Conservation (phyloP, 1,284 basidiomycete genomes). For the Volvariella volvacea region DNA sequence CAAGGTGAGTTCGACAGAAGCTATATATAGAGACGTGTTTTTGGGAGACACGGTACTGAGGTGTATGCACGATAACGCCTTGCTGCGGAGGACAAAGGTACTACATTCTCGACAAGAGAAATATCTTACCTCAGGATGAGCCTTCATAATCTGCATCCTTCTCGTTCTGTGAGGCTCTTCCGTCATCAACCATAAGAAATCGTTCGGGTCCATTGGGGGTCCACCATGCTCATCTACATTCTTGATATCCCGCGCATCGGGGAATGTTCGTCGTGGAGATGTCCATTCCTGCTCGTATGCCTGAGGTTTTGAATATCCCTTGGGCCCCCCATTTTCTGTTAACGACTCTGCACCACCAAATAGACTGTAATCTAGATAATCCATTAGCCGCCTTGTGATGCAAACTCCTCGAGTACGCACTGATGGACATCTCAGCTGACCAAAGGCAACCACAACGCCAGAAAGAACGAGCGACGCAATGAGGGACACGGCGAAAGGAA, state of each 20-base stretch:
- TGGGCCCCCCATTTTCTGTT: conserved; percentile 33
- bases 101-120: background rate
- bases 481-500: no score
- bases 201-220: conserved; percentile 64
- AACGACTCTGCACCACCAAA: conserved; percentile 77
- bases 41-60: background rate
- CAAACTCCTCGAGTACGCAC: no score
- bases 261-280: conserved; percentile 52
- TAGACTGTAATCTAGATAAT: conserved; percentile 57
- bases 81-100: background rate
- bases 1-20: background rate
- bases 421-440: no score
- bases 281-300: conserved; percentile 14
- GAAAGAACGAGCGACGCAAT: no score
- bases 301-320: conserved; percentile 5
- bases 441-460: no score
- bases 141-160: conserved; percentile 86
- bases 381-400: no score
- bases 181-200: conserved; percentile 94
- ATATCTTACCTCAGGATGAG: conserved; percentile 79
- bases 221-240: conserved; percentile 35
- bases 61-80: background rate
- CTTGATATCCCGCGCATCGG: conserved; percentile 26
- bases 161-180: conserved; percentile 94
- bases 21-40: background rate